Base-by-base conservation (phyloP, 768 basidiomycete genomes). In the Tulasnella sp. region DNA sequence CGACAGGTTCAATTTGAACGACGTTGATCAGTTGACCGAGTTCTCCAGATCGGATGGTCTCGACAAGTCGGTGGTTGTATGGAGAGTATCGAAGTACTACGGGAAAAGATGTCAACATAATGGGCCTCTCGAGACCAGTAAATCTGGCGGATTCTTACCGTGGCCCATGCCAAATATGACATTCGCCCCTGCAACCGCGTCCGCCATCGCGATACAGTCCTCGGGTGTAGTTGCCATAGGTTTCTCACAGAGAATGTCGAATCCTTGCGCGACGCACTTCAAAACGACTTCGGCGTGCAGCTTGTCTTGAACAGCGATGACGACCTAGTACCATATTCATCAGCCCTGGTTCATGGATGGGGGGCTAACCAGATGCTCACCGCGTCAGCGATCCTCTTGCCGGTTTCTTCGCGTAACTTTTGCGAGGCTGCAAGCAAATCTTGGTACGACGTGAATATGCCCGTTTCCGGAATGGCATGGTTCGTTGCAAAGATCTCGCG, bases 201-300 rank as follows among this genome's bases (percentile, higher is more conserved):
- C 84, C 78, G 92, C 89, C 85, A 96, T 95, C 81, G 85, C 86
- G 70, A 96, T 81, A 77, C 94, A 92, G 78, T 93, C 93, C 73
- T 87, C 85, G 45, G 91, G 80, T 73, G 82, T 88, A 4, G 92
- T 94, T 0, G 93, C 92, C 91, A 96, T 93, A 0, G 94, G 94
- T 81, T 96, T 96, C 86, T 96, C 94, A 82, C 94, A 96, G 29
- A 96, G 86, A 75, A 96, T 92, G 79, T 94, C 90, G 80, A 96
- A 96, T 0, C 93, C 93, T 80, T 93, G 93, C 54, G 85, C 86
- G 0, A 90, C 90, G 83, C 94, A 94, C 0, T 90, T 92, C 11
- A 88, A 81, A 0, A 91, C 87, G 8, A 93, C 90, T 77, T 92
- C 90, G 34, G 86, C 84, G 80, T 96, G 94, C 87, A 93, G 86